Evolutionary conservation across 208 protist genomes (phyloP).

Genomic region (Leishmania guyanensis): DNA sequence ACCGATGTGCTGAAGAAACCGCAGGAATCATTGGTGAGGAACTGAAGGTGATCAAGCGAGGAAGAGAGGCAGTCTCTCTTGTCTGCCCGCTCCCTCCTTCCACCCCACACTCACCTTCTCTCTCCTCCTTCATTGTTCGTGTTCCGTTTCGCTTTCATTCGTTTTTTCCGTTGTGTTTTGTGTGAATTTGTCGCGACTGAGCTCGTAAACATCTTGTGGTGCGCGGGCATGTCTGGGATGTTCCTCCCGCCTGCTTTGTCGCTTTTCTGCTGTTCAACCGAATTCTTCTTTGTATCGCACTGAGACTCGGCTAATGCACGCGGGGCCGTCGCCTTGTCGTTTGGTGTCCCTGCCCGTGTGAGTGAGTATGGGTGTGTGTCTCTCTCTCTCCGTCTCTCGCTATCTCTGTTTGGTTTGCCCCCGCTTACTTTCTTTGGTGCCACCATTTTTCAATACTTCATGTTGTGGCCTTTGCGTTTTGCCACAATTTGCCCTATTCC

Average conservation of each 20-base stretch:
- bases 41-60: too few species aligned
- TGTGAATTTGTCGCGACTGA: neutral
- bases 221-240: neutral
- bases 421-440: neutral
- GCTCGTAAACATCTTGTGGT: neutral
- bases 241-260: too few species aligned
- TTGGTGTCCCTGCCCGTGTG: neutral
- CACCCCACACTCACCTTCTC: neutral
- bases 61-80: too few species aligned
- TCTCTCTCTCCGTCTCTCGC: neutral
- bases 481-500: neutral
- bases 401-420: neutral
- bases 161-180: slow-evolving; percentile 11
- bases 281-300: too few species aligned
- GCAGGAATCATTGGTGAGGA: too few species aligned
- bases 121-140: neutral
- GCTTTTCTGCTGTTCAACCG: too few species aligned
- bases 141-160: slow-evolving; percentile 12
- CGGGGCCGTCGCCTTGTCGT: neutral
- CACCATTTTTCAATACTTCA: neutral
- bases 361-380: neutral
- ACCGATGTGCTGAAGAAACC: too few species aligned
- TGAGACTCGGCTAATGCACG: neutral
- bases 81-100: neutral
- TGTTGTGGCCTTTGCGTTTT: neutral